Conservation (phyloP, 495 filamentous ascomycete species). For the Xylaria sp. region DNA sequence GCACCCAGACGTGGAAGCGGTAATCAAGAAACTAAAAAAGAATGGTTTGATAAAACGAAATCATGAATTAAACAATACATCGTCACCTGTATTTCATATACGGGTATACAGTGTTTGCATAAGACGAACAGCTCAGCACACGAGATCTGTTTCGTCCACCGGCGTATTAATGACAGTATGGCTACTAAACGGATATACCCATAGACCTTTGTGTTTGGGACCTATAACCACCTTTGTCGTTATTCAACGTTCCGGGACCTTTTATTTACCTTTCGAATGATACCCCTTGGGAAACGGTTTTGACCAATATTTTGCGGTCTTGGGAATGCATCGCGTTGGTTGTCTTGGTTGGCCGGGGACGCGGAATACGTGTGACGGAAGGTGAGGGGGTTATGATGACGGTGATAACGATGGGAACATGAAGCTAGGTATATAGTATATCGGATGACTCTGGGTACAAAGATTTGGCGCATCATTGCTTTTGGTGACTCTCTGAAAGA, state of each 20-base stretch:
- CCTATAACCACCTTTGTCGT: background rate
- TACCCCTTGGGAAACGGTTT: conserved; percentile 16
- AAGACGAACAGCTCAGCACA: conserved; percentile 18
- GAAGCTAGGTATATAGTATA: background rate
- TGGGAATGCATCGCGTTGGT: conserved; percentile 16
- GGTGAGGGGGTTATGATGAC: background rate
- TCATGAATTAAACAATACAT: conserved; percentile 4
- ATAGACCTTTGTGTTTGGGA: conserved; percentile 15
- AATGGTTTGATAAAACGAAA: conserved; percentile 3
- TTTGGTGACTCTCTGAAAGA: background rate
- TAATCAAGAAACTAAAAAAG: conserved; percentile 16
- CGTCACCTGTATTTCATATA: background rate
- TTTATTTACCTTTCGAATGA: conserved; percentile 25
- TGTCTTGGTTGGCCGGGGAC: background rate
- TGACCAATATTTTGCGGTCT: conserved; percentile 2
- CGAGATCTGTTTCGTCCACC: conserved; percentile 17
- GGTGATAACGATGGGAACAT: background rate
- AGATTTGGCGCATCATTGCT: background rate
- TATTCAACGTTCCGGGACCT: conserved; percentile 1
- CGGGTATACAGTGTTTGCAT: conserved; percentile 17
- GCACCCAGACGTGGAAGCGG: conserved; percentile 30
- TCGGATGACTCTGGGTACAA: background rate
- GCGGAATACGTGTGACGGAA: background rate
- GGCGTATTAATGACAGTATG: conserved; percentile 13
- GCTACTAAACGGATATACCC: conserved; percentile 9